Evolutionary conservation across 2,329 filamentous ascomycete species (phyloP).

Genomic region (Xylaria sp.): DNA sequence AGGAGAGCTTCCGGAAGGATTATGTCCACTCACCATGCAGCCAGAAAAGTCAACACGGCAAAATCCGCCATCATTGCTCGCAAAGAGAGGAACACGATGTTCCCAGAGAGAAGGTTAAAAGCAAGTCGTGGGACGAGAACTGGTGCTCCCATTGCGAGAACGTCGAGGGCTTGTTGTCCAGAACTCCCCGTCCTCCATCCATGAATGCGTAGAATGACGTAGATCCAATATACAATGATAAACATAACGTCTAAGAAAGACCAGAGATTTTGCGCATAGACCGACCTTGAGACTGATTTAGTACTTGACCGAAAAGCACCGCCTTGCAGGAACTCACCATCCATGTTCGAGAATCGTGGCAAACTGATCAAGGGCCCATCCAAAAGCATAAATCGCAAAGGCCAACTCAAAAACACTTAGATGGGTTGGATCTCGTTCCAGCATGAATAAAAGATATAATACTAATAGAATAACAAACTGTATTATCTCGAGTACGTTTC

Average conservation of each 20-base stretch:
- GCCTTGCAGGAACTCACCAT: slow-evolving; percentile 50
- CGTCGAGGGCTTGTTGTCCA: slow-evolving; percentile 73
- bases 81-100: slow-evolving; percentile 81
- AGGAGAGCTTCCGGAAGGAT: background rate
- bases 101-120: slow-evolving; percentile 83
- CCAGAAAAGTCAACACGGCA: slow-evolving; percentile 74
- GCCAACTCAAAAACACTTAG: slow-evolving; percentile 65
- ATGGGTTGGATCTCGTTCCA: slow-evolving; percentile 62
- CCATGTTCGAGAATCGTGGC: slow-evolving; percentile 78
- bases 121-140: slow-evolving; percentile 79
- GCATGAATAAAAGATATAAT: slow-evolving; percentile 77
- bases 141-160: slow-evolving; percentile 79
- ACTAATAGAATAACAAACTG: slow-evolving; percentile 74
- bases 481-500: slow-evolving; percentile 74
- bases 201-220: slow-evolving; percentile 71
- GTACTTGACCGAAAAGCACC: background rate
- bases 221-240: slow-evolving; percentile 71
- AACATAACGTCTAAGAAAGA: slow-evolving; percentile 85
- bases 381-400: slow-evolving; percentile 76
- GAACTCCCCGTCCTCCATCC: slow-evolving; percentile 59
- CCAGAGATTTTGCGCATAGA: slow-evolving; percentile 89
- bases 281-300: slow-evolving; percentile 58
- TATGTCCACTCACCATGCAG: slow-evolving; percentile 61
- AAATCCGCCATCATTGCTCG: slow-evolving; percentile 88
- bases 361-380: slow-evolving; percentile 80